phyloP scores from a whole-genome alignment of 768 basidiomycete species.

The Panellus pusillus region DNA sequence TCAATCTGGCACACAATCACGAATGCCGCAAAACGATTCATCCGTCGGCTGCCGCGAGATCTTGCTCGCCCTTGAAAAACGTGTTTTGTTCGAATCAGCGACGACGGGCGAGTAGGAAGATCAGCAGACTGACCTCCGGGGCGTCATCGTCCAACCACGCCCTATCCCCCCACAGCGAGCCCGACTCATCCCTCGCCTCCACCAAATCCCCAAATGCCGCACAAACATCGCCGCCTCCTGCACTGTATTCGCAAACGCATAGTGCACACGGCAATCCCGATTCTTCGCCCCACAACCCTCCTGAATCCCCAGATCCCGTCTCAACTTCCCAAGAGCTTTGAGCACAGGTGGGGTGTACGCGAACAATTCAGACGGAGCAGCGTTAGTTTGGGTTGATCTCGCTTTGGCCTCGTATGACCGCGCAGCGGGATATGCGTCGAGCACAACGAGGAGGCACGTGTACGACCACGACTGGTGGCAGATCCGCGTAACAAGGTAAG shows the following conservation, averaged over 20 bases:
- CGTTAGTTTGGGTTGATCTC: not conserved
- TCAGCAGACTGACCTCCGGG: conserved; percentile 41
- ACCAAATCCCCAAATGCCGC: conserved; percentile 62
- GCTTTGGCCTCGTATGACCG: conserved; percentile 32
- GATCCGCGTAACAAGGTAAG: conserved; percentile 44
- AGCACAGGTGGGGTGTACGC: conserved; percentile 68
- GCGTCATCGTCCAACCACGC: conserved; percentile 62
- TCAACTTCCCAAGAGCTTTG: conserved; percentile 68
- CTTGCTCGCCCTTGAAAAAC: conserved; percentile 53
- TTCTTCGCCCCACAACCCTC: conserved; percentile 59
- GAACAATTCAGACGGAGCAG: conserved; percentile 28
- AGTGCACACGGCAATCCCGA: conserved; percentile 41
- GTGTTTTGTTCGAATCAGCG: conserved; percentile 2
- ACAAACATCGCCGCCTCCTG: conserved; percentile 56
- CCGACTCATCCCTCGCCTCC: conserved; percentile 44
- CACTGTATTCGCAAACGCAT: conserved; percentile 64
- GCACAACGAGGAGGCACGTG: conserved; percentile 52
- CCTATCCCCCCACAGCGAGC: conserved; percentile 57
- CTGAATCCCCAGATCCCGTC: conserved; percentile 59
- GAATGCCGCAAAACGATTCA: conserved; percentile 73
- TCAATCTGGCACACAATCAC: conserved; percentile 56
- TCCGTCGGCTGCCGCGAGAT: conserved; percentile 53
- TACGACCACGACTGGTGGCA: conserved; percentile 65
- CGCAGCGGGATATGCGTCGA: conserved; percentile 64
- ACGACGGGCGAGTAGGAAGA: not conserved